Conservation (phyloP, 1,284 basidiomycete species). For the Ustilago trichophora region DNA sequence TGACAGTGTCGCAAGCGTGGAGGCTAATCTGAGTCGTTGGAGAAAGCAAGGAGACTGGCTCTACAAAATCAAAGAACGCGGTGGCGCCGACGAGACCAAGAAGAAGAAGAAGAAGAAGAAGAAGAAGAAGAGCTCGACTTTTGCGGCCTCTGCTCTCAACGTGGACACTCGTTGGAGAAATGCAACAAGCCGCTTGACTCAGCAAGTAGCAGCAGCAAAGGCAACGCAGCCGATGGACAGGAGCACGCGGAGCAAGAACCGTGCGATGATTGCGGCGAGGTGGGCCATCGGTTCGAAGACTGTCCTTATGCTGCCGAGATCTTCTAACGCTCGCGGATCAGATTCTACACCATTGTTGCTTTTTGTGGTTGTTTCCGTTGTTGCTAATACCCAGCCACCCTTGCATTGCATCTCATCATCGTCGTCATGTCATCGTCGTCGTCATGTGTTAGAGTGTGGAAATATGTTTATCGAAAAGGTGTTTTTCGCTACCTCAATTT, state of each 20-base stretch:
- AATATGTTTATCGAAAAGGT: too few species aligned
- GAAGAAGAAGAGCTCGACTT: conserved; percentile 45
- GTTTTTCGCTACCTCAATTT: too few species aligned
- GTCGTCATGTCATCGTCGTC: too few species aligned
- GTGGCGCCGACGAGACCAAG: too few species aligned
- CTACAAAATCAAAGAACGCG: too few species aligned
- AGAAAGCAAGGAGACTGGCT: too few species aligned
- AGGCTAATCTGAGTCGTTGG: too few species aligned
- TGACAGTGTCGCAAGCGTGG: not conserved
- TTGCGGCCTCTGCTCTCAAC: conserved; percentile 41
- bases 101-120: conserved; percentile 7
- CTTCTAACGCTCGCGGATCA: conserved; percentile 15
- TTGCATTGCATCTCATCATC: too few species aligned
- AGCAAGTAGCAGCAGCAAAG: not conserved
- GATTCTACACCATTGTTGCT: too few species aligned
- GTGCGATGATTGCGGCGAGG: conserved; percentile 54
- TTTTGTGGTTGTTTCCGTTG: too few species aligned
- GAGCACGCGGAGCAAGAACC: conserved; percentile 39
- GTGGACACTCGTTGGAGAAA: conserved; percentile 36
- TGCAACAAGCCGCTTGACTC: conserved; percentile 22
- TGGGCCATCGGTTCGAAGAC: conserved; percentile 50
- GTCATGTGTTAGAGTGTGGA: too few species aligned
- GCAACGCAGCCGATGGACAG: conserved; percentile 3
- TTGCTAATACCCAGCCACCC: too few species aligned
- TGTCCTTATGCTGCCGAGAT: conserved; percentile 55